phyloP scores from a whole-genome alignment of 2,329 filamentous ascomycete genomes.

The Cladophialophora chaetospira region DNA sequence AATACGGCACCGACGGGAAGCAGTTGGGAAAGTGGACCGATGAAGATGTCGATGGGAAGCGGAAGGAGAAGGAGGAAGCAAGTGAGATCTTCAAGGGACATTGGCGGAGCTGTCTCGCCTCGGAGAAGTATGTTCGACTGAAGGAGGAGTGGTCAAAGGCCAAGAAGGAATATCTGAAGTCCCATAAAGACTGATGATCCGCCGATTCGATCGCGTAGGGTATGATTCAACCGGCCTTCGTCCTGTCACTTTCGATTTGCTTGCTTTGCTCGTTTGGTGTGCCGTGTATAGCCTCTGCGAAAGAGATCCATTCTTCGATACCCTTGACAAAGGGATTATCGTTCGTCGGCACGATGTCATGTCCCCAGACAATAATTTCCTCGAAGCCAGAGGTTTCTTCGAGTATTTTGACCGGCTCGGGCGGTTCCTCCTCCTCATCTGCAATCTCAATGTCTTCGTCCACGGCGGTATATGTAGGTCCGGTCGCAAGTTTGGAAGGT shows the following conservation, averaged over 20 bases:
- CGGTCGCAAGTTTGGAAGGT: conserved; percentile 3
- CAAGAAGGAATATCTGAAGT: conserved; percentile 25
- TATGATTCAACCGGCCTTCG: background rate
- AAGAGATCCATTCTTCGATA: conserved; percentile 76
- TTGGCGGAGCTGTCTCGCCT: conserved; percentile 38
- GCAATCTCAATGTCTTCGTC: conserved; percentile 37
- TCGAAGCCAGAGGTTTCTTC: conserved; percentile 70
- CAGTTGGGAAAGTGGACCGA: conserved; percentile 36
- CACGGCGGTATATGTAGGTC: conserved; percentile 15
- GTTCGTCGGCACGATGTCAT: conserved; percentile 67
- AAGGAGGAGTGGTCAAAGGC: conserved; percentile 46
- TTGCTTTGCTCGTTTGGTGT: background rate
- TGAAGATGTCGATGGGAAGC: conserved; percentile 42
- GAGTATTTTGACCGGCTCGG: conserved; percentile 57
- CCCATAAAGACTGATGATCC: background rate
- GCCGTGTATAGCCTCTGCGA: conserved; percentile 66
- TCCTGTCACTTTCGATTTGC: background rate
- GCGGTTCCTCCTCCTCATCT: conserved; percentile 47
- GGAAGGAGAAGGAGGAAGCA: conserved; percentile 35
- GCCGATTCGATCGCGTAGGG: background rate
- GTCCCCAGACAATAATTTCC: conserved; percentile 78
- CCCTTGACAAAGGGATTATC: conserved; percentile 73
- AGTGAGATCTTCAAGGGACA: conserved; percentile 35
- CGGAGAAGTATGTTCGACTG: conserved; percentile 50
- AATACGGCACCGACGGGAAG: conserved; percentile 51